These are phyloP conservation scores for Picea mariana DNA, from an alignment of 83 land plant species.

Conservation along the genomic window DNA sequence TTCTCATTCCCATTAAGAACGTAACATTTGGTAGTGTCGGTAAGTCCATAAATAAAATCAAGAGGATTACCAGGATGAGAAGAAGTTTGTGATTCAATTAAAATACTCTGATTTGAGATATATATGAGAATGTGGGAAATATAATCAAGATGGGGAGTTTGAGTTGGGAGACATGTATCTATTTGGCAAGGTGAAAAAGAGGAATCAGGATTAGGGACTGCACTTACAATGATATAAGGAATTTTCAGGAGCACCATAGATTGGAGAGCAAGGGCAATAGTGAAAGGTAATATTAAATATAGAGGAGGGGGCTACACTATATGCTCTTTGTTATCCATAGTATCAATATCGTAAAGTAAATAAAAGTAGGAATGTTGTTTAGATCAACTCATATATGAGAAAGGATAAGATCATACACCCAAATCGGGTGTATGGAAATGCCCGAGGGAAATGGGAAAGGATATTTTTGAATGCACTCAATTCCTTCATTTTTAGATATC, in stretches of 20 bases:
- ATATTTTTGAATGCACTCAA: too few species aligned
- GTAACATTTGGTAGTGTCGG: not conserved
- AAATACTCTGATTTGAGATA: not conserved
- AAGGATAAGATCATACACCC: too few species aligned
- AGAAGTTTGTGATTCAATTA: not conserved
- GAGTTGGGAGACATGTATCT: too few species aligned
- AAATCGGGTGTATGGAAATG: too few species aligned
- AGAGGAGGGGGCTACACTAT: too few species aligned
- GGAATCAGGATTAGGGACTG: not conserved
- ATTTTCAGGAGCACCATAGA: not conserved
- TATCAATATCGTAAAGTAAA: too few species aligned
- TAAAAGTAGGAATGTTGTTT: too few species aligned
- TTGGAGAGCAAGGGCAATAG: not conserved
- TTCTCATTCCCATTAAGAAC: not conserved
- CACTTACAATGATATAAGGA: not conserved
- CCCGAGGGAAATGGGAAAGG: too few species aligned
- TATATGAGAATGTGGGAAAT: not conserved
- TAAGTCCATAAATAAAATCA: not conserved
- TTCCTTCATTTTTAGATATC: too few species aligned
- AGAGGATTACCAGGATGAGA: not conserved
- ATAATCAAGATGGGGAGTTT: not conserved
- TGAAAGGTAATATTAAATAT: too few species aligned
- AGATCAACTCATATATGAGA: too few species aligned
- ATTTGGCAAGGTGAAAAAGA: not conserved
- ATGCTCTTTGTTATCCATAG: too few species aligned